Conservation (phyloP, 306 rosid species). For the Mucuna pruriens region DNA sequence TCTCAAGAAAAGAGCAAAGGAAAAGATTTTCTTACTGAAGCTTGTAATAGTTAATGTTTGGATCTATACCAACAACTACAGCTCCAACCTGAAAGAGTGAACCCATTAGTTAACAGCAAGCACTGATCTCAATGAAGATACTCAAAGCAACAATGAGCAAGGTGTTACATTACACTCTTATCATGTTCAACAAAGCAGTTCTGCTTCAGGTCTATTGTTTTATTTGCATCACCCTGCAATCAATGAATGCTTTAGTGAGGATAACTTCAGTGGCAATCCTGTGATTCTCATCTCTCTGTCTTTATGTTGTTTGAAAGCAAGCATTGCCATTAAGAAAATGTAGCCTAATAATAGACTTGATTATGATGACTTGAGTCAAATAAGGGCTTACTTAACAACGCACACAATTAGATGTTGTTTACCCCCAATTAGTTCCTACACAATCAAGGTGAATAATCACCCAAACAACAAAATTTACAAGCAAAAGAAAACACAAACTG, state of each 20-base stretch:
- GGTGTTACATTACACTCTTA: constrained; percentile 76
- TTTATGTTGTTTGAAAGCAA: neutral
- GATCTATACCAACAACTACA: constrained; percentile 95
- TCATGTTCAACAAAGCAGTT: constrained; percentile 73
- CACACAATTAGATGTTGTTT: neutral
- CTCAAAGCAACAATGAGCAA: constrained; percentile 37
- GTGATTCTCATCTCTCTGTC: constrained; percentile 28
- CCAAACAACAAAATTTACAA: neutral
- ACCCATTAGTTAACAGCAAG: constrained; percentile 36
- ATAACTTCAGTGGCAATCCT: constrained; percentile 18
- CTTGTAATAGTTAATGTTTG: constrained; percentile 84
- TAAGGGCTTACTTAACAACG: constrained; percentile 22
- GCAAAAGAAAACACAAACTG: neutral
- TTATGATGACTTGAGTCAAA: constrained; percentile 15
- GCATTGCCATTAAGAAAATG: constrained; percentile 19
- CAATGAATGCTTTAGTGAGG: constrained; percentile 45
- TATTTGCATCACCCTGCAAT: constrained; percentile 83
- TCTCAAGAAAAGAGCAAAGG: constrained; percentile 11
- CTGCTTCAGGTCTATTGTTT: constrained; percentile 58
- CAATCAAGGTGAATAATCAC: constrained; percentile 20
- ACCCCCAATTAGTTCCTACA: neutral
- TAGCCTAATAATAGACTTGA: constrained; percentile 11
- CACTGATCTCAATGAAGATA: constrained; percentile 33
- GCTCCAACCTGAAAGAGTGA: constrained; percentile 87
- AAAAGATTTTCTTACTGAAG: constrained; percentile 75